Base-by-base conservation (phyloP, 1,284 basidiomycete genomes). In the Trametes pubescens region DNA sequence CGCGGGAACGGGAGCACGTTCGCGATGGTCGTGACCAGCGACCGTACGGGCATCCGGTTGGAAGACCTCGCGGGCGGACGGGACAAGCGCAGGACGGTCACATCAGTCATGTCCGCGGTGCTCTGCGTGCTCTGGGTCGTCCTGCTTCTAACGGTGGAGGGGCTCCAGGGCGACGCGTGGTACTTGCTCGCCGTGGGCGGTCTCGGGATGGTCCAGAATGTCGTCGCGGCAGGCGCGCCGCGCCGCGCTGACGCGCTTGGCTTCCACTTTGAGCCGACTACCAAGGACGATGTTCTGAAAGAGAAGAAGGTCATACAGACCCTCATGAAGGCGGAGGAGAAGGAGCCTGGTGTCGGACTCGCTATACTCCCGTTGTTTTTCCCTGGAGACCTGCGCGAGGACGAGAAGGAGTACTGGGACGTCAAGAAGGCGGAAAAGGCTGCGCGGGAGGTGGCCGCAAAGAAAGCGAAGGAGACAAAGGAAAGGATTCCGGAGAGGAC, bases 11-110 rank as follows among this genome's bases (percentile, higher is more conserved):
- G 76, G 18, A 67, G 66, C 53, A 61, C 61, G n/a, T 62, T 65
- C 60, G 76, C 74, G n/a, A 69, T 77, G 37, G 76, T 77, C 52
- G 71, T 78, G 67, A 65, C 69, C 55, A 72, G 73, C 48, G 69
- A 75, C 21, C 67, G 64, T 13, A 44, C 54, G 13, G 73, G 74
- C 2, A 51, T 76, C 46, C 68, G 72, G 10, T 69, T 78, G 9
- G 74, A 73, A 53, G 76, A 77, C 60, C 69, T 77, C 34, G 77
- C 77, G 7, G 63, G 54, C 2, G 67, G 62, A 13, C 61, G 71
- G 21, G 65, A 67, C 48, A 61, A 61, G 37, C 68, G 58, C 29
- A 40, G 61, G 22, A 4, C 26, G 22, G 22, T 51, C 13, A 71
- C 69, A 2, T 56, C 64, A 1, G 34, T 61, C 43, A 61, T 65